Evolutionary conservation across 495 filamentous ascomycete genomes (phyloP), one percentile per base, ranked within the genome.

Genomic region (Viridothelium virens): DNA sequence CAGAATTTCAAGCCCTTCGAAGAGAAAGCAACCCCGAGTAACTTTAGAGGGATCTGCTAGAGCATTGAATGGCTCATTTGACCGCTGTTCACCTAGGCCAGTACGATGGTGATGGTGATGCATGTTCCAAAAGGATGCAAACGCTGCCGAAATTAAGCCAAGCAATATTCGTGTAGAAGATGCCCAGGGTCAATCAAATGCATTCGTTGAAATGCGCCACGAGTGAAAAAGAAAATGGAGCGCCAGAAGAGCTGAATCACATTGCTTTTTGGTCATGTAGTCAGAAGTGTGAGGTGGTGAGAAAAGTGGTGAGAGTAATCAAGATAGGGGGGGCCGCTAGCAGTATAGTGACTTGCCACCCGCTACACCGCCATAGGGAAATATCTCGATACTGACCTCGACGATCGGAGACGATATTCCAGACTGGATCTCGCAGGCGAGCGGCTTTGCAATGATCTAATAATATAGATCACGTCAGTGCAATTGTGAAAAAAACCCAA

Each of bases 391-490:
- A 63, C 69, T 37, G 66, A 71, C 71, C 71, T 68, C 71, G 56
- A 46, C 67, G 65, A 53, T 73, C 71, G 12, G 71, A 73, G 25
- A 71, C 33, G n/a, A 71, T 68, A 39, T 71, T 66, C 47, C 59
- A 73, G 1, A 62, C 34, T 37, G 71, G 71, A 37, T 33, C n/a
- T 38, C 67, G 67, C 36, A 70, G 34, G 1, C 39, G 64, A 41
- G 64, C 41, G 37, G 64, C 48, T 36, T 48, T 59, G 64, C 64
- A 66, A 47, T 66, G 38, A 25, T 44, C 64, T 66, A 18, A 1
- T 2, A 59, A 36, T 7, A 33, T 9, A 59, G 3, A 14, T 36
- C 7, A 18, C 36, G 31, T 59, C 14, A 59, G 53, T 36, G 53
- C 16, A 5, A 5, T 14, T 11, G 9, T 0, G 25, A 14, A 16